phyloP scores from a whole-genome alignment of 768 basidiomycete genomes.

The Tylopilus vinaceipallidus region DNA sequence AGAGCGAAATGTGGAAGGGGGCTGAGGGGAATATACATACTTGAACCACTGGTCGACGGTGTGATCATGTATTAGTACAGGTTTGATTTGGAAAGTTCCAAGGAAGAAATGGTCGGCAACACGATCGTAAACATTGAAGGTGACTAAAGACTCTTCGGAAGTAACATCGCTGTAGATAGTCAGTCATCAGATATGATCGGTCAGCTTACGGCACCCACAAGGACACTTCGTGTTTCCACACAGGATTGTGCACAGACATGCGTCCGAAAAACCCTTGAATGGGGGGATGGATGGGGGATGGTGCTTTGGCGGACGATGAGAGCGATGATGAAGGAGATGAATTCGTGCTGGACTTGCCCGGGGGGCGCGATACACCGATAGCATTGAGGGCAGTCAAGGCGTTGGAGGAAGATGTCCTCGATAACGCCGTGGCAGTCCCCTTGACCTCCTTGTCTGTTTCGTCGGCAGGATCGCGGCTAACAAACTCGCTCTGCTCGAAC shows the following conservation, averaged over 20 bases:
- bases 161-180: slow-evolving; percentile 79
- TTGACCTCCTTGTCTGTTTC: slow-evolving; percentile 88
- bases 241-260: slow-evolving; percentile 79
- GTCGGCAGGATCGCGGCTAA: slow-evolving; percentile 84
- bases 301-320: slow-evolving; percentile 38
- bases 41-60: slow-evolving; percentile 97
- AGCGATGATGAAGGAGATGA: slow-evolving; percentile 44
- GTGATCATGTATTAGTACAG: slow-evolving; percentile 86
- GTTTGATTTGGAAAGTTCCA: slow-evolving; percentile 89
- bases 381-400: slow-evolving; percentile 68
- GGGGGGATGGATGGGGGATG: slow-evolving; percentile 27
- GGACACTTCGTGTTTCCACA: slow-evolving; percentile 98
- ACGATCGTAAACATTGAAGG: slow-evolving; percentile 91
- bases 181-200: slow-evolving; percentile 17
- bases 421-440: slow-evolving; percentile 63
- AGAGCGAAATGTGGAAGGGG: slow-evolving; percentile 7
- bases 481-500: slow-evolving; percentile 99
- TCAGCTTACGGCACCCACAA: slow-evolving; percentile 63
- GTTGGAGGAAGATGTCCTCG: slow-evolving; percentile 56
- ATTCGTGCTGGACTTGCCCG: slow-evolving; percentile 41
- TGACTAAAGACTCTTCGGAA: slow-evolving; percentile 77
- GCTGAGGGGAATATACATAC: slow-evolving; percentile 48
- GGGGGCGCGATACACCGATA: slow-evolving; percentile 49
- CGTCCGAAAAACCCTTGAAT: slow-evolving; percentile 57
- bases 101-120: slow-evolving; percentile 84